These are phyloP conservation scores for Epichloe hybrida DNA, from an alignment of 2,329 filamentous ascomycete species.

Conservation along the genomic window DNA sequence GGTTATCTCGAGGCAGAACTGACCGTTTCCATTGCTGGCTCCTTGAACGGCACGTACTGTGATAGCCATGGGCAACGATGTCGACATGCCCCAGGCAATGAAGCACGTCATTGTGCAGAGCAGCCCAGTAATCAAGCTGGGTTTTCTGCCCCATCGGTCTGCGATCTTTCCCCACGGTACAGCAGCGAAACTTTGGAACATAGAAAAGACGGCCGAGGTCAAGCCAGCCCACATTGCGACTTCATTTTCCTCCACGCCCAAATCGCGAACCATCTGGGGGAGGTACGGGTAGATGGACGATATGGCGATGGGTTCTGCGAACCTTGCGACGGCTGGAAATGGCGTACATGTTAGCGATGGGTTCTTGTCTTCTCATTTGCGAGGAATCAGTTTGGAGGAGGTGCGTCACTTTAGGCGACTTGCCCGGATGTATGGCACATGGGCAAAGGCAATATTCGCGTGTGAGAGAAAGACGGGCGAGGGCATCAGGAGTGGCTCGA, in stretches of 20 bases:
- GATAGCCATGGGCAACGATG: constrained; percentile 67
- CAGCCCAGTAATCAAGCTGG: constrained; percentile 61
- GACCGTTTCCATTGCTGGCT: constrained; percentile 72
- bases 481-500: not conserved
- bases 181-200: constrained; percentile 58
- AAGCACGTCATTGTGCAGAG: constrained; percentile 70
- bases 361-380: not conserved
- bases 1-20: constrained; percentile 8
- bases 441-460: not conserved
- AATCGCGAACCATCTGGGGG: constrained; percentile 69
- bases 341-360: not conserved
- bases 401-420: not conserved
- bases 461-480: too few relatives aligned
- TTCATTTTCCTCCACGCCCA: constrained; percentile 55
- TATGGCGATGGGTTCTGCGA: constrained; percentile 61
- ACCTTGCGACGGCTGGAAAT: constrained; percentile 55
- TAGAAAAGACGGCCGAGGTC: constrained; percentile 57
- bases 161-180: constrained; percentile 65
- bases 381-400: too few relatives aligned
- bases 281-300: constrained; percentile 59
- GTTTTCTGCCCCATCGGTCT: constrained; percentile 71
- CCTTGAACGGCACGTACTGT: constrained; percentile 65
- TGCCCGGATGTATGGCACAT: not conserved
- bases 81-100: constrained; percentile 73
- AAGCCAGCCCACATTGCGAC: constrained; percentile 73